Conservation (phyloP, 192 early-diverging fungal genomes). For the Coemansia sp. region DNA sequence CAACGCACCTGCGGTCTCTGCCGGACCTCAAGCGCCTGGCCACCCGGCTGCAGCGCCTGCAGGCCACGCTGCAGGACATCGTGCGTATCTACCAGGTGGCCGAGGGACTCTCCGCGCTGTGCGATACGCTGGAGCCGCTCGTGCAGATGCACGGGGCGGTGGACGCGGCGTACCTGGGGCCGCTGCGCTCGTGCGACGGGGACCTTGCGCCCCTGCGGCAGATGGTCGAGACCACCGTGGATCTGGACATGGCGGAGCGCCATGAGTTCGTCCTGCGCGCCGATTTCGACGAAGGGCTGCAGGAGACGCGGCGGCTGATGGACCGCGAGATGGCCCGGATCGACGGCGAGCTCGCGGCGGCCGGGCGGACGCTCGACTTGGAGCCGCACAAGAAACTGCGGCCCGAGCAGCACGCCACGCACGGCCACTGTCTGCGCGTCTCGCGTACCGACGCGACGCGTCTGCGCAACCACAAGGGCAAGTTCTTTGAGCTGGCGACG, state of each 20-base stretch:
- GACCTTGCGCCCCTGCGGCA: conserved; percentile 69
- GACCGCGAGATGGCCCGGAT: conserved; percentile 55
- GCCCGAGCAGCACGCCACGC: conserved; percentile 78
- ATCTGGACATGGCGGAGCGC: conserved; percentile 75
- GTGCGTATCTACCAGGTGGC: conserved; percentile 88
- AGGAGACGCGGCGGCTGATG: conserved; percentile 52
- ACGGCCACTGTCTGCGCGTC: conserved; percentile 85
- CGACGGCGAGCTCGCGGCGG: conserved; percentile 59
- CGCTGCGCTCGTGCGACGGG: conserved; percentile 51
- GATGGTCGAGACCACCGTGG: conserved; percentile 88
- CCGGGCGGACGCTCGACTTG: conserved; percentile 60
- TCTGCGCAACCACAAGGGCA: conserved; percentile 62
- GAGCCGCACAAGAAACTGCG: conserved; percentile 87
- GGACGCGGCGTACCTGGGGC: conserved; percentile 47
- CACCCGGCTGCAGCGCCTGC: conserved; percentile 76
- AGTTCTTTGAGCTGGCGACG: conserved; percentile 83
- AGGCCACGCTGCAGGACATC: conserved; percentile 81
- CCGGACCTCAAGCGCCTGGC: conserved; percentile 90
- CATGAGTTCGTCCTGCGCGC: conserved; percentile 89
- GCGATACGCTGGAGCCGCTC: conserved; percentile 53
- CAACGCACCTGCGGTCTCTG: conserved; percentile 72
- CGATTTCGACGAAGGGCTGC: conserved; percentile 69
- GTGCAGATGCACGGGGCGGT: conserved; percentile 53
- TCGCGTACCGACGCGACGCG: conserved; percentile 65
- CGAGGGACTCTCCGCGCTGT: conserved; percentile 63